Percentiles rank a stretch among this genome's conserved stretches.
Evolutionary conservation across 1,139 yeast species (phyloP).

Genomic region (Eremothecium sinecaudum): DNA sequence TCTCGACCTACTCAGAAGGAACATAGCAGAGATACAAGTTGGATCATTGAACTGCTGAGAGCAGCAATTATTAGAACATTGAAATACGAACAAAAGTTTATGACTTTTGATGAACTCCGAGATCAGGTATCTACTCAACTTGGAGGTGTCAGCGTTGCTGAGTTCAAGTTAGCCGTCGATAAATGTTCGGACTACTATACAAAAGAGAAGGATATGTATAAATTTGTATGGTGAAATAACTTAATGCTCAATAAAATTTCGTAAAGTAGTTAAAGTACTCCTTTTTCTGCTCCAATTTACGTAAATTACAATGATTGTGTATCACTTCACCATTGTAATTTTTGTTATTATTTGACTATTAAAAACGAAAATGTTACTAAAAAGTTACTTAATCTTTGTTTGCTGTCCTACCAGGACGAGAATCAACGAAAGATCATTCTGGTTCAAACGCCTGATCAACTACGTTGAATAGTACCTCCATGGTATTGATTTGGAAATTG

Average conservation of each 20-base stretch:
- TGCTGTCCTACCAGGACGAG: too few relatives aligned
- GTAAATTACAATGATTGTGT: too few relatives aligned
- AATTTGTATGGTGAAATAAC: too few relatives aligned
- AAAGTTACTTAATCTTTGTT: too few relatives aligned
- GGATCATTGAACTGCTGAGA: slow-evolving; percentile 25
- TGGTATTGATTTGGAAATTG: slow-evolving; percentile 68
- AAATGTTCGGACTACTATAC: slow-evolving; percentile 9
- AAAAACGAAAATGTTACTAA: too few relatives aligned
- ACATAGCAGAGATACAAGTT: slow-evolving; percentile 9
- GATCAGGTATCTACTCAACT: slow-evolving; percentile 12
- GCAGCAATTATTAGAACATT: slow-evolving; percentile 23
- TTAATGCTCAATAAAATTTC: too few relatives aligned
- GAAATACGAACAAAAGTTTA: slow-evolving; percentile 14
- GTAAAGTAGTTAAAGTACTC: too few relatives aligned
- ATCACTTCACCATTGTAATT: too few relatives aligned
- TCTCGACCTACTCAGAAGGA: neutral
- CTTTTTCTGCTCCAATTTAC: too few relatives aligned
- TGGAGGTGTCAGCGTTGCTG: slow-evolving; percentile 27
- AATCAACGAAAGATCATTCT: too few relatives aligned
- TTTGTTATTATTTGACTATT: too few relatives aligned
- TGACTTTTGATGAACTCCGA: slow-evolving; percentile 12
- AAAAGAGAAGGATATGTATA: slow-evolving; percentile 6
- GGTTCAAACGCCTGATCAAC: slow-evolving; percentile 87
- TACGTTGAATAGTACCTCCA: slow-evolving; percentile 73
- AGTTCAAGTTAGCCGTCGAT: slow-evolving; percentile 24